Evolutionary conservation across 495 filamentous ascomycete genomes (phyloP), one percentile per base, ranked within the genome.

Genomic region (Chaetomium cochliodes): DNA sequence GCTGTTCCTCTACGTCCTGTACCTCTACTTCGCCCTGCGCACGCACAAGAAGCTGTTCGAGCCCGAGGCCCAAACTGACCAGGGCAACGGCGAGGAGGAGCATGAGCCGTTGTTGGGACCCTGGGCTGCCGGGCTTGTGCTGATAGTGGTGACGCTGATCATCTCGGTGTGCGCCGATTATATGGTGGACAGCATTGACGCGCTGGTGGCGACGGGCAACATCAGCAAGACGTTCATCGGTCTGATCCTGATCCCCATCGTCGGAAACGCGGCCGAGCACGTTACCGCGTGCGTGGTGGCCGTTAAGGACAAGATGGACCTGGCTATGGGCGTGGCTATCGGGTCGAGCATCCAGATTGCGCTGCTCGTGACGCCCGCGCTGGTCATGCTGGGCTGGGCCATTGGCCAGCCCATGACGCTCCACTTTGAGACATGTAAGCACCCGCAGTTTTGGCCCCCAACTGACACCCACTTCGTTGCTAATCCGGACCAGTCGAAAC

Each of bases 151-250:
- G 25, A 98, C 94, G 0, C 66, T 97, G 53, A 66, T 90, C 6
- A 93, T 98, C n/a, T 87, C 93, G 16, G 77, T 96, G 64, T 96
- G 92, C 72, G 94, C 94, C 63, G 94, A 98, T 70, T 96, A 92
- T 73, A 82, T 98, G 46, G 94, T 98, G 41, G 90, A 88, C 72
- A 93, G 90, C 74, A 97, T 98, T 76, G 94, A 97, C 70, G 83
- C 83, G 54, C 87, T 98, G 46, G 94, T 96, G 30, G 78, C 90
- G 65, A 88, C 84, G 63, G 89, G 90, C 12, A 87, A 89, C 68
- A 93, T 98, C 81, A 92, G 88, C 80, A 96, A 94, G 74, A 96
- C 90, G 4, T 98, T 98, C 75, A 94, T 98, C 73, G 94, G 94
- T 80, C 83, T 98, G 59, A 89, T 98, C 65, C 82, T 98, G 42